Conservation (phyloP, 371 early-diverging fungal species). For the Mortierella sp. region DNA sequence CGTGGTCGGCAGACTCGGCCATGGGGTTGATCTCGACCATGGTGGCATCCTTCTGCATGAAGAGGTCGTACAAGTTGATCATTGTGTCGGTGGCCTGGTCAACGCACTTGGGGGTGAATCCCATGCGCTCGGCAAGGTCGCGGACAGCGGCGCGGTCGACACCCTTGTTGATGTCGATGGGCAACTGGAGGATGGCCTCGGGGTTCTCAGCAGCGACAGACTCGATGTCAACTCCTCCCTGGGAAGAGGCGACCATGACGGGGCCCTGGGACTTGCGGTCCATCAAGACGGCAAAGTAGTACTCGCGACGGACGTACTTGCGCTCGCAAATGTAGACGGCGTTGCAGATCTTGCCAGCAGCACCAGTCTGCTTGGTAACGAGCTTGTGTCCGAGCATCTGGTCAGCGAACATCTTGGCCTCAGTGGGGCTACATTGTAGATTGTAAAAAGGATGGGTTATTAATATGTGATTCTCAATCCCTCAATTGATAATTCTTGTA, state of each 20-base stretch:
- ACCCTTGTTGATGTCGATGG: slow-evolving; percentile 83
- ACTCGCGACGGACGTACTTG: slow-evolving; percentile 95
- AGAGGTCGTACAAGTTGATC: slow-evolving; percentile 93
- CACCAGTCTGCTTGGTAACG: slow-evolving; percentile 98
- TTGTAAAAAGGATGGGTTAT: slow-evolving; percentile 1
- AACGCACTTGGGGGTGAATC: slow-evolving; percentile 86
- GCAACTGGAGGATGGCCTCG: slow-evolving; percentile 89
- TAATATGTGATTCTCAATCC: not conserved
- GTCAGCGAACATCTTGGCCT: slow-evolving; percentile 89
- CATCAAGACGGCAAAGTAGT: slow-evolving; percentile 98
- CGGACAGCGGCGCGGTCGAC: slow-evolving; percentile 72
- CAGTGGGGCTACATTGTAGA: slow-evolving; percentile 76
- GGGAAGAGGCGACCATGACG: slow-evolving; percentile 94
- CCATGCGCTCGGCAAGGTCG: slow-evolving; percentile 83
- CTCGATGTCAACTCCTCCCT: slow-evolving; percentile 99
- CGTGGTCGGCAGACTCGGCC: slow-evolving; percentile 90
- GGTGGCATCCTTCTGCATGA: slow-evolving; percentile 96
- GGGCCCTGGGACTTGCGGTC: slow-evolving; percentile 96
- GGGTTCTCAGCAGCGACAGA: slow-evolving; percentile 95
- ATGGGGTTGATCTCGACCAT: slow-evolving; percentile 99
- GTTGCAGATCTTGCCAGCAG: slow-evolving; percentile 95
- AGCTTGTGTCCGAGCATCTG: slow-evolving; percentile 98
- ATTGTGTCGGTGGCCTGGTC: slow-evolving; percentile 93
- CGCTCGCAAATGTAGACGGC: slow-evolving; percentile 96
- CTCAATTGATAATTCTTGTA: not conserved